Evolutionary conservation across 2,329 filamentous ascomycete genomes (phyloP).

Genomic region (Aspergillus brasiliensis): DNA sequence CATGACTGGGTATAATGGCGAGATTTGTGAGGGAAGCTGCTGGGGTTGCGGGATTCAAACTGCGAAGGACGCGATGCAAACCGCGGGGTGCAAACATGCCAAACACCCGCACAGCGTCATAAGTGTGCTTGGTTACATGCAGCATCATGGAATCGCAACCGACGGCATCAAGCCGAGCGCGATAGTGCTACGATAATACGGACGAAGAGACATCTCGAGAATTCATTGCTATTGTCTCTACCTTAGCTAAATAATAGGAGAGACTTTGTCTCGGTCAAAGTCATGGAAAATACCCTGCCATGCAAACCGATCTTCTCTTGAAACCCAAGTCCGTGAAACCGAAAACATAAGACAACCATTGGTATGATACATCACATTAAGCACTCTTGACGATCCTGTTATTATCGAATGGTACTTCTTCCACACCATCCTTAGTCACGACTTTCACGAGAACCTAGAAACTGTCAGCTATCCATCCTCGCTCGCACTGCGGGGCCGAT

Average conservation of each 20-base stretch:
- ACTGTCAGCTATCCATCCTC: slow-evolving; percentile 22
- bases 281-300: slow-evolving; percentile 22
- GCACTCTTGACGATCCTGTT: slow-evolving; percentile 60
- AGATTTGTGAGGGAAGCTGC: slow-evolving; percentile 11
- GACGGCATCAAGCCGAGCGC: not conserved
- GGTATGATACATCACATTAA: slow-evolving; percentile 42
- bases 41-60: slow-evolving; percentile 23
- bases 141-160: not conserved
- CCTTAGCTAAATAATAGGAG: slow-evolving; percentile 7
- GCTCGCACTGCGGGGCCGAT: slow-evolving; percentile 2
- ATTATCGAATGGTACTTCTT: slow-evolving; percentile 82
- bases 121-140: slow-evolving; percentile 1
- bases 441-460: slow-evolving; percentile 71
- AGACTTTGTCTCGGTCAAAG: slow-evolving; percentile 19
- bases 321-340: slow-evolving; percentile 30
- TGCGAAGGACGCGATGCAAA: slow-evolving; percentile 20
- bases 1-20: slow-evolving; percentile 20
- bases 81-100: slow-evolving; percentile 29
- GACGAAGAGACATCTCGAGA: not conserved
- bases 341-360: slow-evolving; percentile 31
- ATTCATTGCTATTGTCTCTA: slow-evolving; percentile 23
- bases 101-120: slow-evolving; percentile 25
- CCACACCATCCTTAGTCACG: slow-evolving; percentile 89
- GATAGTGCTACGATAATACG: not conserved
- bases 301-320: slow-evolving; percentile 27